These are phyloP conservation scores for Scutellaria baicalensis DNA, from an alignment of 257 asterid species.

Conservation along the genomic window DNA sequence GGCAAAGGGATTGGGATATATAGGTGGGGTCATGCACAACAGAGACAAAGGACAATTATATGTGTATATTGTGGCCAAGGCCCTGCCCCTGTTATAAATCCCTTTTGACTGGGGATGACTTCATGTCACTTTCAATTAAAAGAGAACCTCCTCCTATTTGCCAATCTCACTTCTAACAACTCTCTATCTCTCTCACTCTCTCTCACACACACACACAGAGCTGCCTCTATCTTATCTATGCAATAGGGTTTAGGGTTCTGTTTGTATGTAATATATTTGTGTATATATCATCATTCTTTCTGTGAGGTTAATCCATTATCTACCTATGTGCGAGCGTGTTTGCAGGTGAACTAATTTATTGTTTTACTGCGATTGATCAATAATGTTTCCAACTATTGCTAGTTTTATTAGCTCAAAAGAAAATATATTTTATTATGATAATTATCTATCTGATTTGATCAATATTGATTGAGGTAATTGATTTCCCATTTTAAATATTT, in stretches of 20 bases:
- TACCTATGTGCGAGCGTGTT: no score
- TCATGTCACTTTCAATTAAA: constrained; percentile 17
- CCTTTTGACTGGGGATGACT: neutral
- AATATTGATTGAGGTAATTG: no score
- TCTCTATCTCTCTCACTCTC: neutral
- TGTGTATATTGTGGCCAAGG: neutral
- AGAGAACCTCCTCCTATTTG: neutral
- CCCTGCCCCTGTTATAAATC: neutral
- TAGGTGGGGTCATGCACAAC: constrained; percentile 1
- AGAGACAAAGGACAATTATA: constrained; percentile 8
- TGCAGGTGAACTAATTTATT: neutral
- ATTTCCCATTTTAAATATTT: no score
- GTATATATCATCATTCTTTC: no score
- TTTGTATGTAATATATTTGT: no score
- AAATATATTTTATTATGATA: no score
- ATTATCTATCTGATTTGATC: no score
- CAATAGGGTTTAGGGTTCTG: neutral
- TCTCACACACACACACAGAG: no score
- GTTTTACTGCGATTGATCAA: no score
- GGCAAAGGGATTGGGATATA: neutral
- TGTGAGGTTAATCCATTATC: no score
- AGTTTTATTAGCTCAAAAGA: no score
- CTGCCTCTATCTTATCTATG: neutral
- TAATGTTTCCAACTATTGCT: no score
- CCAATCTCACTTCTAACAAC: neutral